Evolutionary conservation across 768 basidiomycete species (phyloP), one percentile per base, ranked within the genome.

Genomic region (Chiua virens): DNA sequence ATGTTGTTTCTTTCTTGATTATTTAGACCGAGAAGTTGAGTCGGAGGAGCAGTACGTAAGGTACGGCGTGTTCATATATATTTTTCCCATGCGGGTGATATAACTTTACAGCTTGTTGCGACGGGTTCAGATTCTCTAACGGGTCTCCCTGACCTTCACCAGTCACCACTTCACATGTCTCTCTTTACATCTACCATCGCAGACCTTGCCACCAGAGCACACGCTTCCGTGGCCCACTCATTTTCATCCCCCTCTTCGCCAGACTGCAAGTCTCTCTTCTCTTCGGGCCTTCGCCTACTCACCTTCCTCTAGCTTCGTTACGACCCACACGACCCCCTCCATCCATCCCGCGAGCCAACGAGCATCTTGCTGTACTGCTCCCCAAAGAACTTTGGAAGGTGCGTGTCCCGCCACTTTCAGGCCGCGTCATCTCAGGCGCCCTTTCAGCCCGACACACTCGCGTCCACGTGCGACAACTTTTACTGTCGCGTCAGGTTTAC

Each of bases 291-390:
- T 47, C n/a, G 8, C 27, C 7, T 11, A 8, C 50, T 52, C 46
- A 56, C 42, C 15, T 36, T 23, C 23, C 8, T 3, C 30, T 28
- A 70, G 66, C 15, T 36, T 62, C 57, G 1, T 68, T 58, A 45
- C 68, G 59, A 47, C 53, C 53, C 49, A 44, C 52, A 42, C 57
- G 49, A 38, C 23, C 55, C 17, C 59, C 53, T 1, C 36, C 64
- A 0, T 58, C 62, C 25, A 50, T 61, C 17, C 63, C 59, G 4
- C 70, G 70, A 0, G 54, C 55, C 47, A 87, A 89, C 67, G 85
- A 89, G 67, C 87, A 91, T 59, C 79, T 92, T 23, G 89, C 89
- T 20, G 86, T 91, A 25, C 74, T 89, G 13, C 79, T 91, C 38
- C 79, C 82, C 22, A 82, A 74, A 62, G 70, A 73, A 46, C 78